Evolutionary conservation across 2,329 filamentous ascomycete genomes (phyloP), one percentile per base, ranked within the genome.

Genomic region (Arthrobotrys iridis): DNA sequence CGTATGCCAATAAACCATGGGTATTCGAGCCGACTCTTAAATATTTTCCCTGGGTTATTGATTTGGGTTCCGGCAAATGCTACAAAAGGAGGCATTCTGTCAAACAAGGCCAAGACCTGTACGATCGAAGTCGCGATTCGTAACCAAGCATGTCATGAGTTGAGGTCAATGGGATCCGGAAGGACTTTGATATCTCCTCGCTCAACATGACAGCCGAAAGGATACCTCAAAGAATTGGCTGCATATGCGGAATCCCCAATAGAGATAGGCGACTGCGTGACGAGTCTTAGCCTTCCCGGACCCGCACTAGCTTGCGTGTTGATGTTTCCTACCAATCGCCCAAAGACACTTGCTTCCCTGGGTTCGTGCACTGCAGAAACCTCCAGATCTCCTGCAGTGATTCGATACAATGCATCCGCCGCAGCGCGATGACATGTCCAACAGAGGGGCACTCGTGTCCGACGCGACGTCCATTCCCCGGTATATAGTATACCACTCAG

Each of bases 311-410:
- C 50, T 55, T 55, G 50, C 50, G 50, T 55, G 50, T 55, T 55
- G 13, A 48, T 22, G 58, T 8, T 45, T 28, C 28, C 30, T 59
- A 67, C 64, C 64, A 68, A 68, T 68, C 64, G n/a, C 30, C 18
- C 41, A 30, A 50, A 50, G 28, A 52, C 64, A 59, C 52, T 58
- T 67, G 63, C 40, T 59, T 13, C 40, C 43, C 59, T 48, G 45
- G 62, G 62, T 18, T 41, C 37, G 35, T 43, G 30, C 50, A 26
- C 26, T 60, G 15, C n/a, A 24, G 37, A 40, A 46, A 46, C 15
- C 26, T 62, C 20, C 43, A 45, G 57, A 45, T 46, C 43, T 62
- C 57, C 30, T 62, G 57, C 35, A 43, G 57, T 33, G 37, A 43
- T 62, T 33, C 57, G 40, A 45, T 62, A 62, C 40, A 46, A 22